phyloP scores from a whole-genome alignment of 495 filamentous ascomycete species.

The Apodospora peruviana region DNA sequence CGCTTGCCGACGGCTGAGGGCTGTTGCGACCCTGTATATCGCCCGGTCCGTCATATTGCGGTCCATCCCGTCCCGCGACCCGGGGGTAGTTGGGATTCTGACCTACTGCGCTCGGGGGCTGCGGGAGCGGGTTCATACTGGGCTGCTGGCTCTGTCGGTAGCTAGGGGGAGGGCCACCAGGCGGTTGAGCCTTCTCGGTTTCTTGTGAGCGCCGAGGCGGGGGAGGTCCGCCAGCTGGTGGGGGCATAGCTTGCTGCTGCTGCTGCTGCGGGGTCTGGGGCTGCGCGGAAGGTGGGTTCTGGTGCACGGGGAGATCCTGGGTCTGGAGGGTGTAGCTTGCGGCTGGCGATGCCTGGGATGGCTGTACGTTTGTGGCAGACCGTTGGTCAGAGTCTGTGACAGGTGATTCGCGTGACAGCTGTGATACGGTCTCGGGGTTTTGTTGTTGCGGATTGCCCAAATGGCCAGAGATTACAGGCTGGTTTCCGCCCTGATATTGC shows the following conservation, averaged over 20 bases:
- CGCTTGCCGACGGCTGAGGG: slow-evolving; percentile 49
- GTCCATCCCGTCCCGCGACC: slow-evolving; percentile 27
- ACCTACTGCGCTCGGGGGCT: slow-evolving; percentile 28
- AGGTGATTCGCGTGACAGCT: slow-evolving; percentile 59
- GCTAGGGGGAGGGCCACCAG: slow-evolving; percentile 40
- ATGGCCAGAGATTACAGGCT: slow-evolving; percentile 26
- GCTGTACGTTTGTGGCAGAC: slow-evolving; percentile 31
- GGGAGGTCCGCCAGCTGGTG: slow-evolving; percentile 38
- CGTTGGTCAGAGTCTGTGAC: slow-evolving; percentile 38
- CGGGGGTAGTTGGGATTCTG: slow-evolving; percentile 36
- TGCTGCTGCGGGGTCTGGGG: slow-evolving; percentile 34
- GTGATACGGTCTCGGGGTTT: slow-evolving; percentile 49
- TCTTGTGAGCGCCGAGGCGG: slow-evolving; percentile 43
- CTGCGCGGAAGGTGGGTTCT: slow-evolving; percentile 24
- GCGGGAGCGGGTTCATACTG: slow-evolving; percentile 37
- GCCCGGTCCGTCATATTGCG: slow-evolving; percentile 32
- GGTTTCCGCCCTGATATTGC: slow-evolving; percentile 29
- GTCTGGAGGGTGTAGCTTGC: slow-evolving; percentile 29
- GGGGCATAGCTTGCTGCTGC: slow-evolving; percentile 42
- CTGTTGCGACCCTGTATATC: slow-evolving; percentile 54
- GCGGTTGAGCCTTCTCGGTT: slow-evolving; percentile 37
- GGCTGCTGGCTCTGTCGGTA: slow-evolving; percentile 46
- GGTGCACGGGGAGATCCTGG: slow-evolving; percentile 25
- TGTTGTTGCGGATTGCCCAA: slow-evolving; percentile 38
- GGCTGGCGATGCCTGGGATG: slow-evolving; percentile 31